Conservation (phyloP, 768 basidiomycete species). For the Leccinellum rugosiceps region DNA sequence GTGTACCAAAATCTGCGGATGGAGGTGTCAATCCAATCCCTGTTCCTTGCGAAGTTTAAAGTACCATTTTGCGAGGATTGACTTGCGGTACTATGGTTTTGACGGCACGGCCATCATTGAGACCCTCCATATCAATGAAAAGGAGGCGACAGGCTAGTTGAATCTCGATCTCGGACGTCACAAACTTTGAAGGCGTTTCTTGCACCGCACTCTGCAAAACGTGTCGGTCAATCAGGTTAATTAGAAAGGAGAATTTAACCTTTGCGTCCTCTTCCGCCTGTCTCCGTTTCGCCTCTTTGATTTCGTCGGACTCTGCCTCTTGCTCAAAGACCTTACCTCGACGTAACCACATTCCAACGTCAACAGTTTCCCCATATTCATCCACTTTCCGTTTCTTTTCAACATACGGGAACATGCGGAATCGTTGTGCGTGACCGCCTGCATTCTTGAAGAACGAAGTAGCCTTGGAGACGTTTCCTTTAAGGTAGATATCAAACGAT, state of each 20-base stretch:
- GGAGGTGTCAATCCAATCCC: not conserved
- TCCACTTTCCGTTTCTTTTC: conserved; percentile 92
- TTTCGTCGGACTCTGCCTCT: conserved; percentile 80
- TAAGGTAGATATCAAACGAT: conserved; percentile 95
- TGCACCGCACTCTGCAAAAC: conserved; percentile 59
- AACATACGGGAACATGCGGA: conserved; percentile 96
- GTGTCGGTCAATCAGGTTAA: conserved; percentile 5
- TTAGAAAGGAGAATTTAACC: conserved; percentile 31
- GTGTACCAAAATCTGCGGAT: conserved; percentile 79
- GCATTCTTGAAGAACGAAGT: conserved; percentile 85
- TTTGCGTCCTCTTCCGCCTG: conserved; percentile 76
- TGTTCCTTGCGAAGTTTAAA: conserved; percentile 8
- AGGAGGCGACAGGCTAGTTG: conserved; percentile 83
- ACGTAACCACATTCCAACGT: conserved; percentile 93
- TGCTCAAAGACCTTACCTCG: conserved; percentile 91
- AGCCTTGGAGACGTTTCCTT: conserved; percentile 88
- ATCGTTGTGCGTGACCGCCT: conserved; percentile 70
- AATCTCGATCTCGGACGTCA: conserved; percentile 71
- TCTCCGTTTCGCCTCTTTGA: conserved; percentile 64
- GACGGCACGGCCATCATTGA: conserved; percentile 94
- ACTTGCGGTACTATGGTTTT: conserved; percentile 97
- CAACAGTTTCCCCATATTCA: conserved; percentile 92
- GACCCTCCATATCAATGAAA: conserved; percentile 94
- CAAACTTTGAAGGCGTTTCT: conserved; percentile 91
- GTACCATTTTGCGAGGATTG: conserved; percentile 92